Evolutionary conservation across 495 filamentous ascomycete species (phyloP), one percentile per base, ranked within the genome.

Genomic region (Articulospora tetracladia): DNA sequence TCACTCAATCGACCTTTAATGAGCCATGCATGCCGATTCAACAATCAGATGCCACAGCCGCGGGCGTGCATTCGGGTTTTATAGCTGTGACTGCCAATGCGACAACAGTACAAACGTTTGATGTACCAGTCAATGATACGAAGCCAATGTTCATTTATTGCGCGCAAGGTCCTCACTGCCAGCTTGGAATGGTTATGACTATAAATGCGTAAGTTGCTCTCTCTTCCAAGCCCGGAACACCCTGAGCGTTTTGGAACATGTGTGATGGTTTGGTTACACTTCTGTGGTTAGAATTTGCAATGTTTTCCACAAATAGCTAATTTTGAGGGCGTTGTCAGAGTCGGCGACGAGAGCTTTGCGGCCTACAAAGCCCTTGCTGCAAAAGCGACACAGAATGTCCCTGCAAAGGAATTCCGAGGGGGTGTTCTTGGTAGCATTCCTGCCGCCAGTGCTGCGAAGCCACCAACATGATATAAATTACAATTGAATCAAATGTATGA

Each of bases 1-100:
- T 89, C 41, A 83, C 75, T 1, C 82, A 91, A 72, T 83, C 84
- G 36, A 77, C 76, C 58, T 91, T 90, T 72, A 75, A 79, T 63
- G 69, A 77, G 53, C 87, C 88, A 0, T 91, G 89, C 73, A 71
- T 78, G n/a, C 83, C 85, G 39, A 68, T 81, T 58, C 63, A 66
- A 41, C 53, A 60, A 58, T 61, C 67, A 61, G 65, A 65, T 70
- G 78, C 74, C 59, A 59, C 69, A 64, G 75, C 73, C 0, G 50
- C 49, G 15, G 82, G 83, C 54, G 79, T 89, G 68, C 86, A 81
- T 70, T 86, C 81, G 13, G 85, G 86, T 41, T 86, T 84, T 70
- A 72, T 82, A 66, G 71, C 79, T 20, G 74, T 77, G 20, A 76
- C 69, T 68, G 65, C 66, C 44, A 39, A 36, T 47, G 51, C 58